These are phyloP conservation scores for Rossbeevera mucosa DNA, from an alignment of 768 basidiomycete genomes.

Conservation along the genomic window DNA sequence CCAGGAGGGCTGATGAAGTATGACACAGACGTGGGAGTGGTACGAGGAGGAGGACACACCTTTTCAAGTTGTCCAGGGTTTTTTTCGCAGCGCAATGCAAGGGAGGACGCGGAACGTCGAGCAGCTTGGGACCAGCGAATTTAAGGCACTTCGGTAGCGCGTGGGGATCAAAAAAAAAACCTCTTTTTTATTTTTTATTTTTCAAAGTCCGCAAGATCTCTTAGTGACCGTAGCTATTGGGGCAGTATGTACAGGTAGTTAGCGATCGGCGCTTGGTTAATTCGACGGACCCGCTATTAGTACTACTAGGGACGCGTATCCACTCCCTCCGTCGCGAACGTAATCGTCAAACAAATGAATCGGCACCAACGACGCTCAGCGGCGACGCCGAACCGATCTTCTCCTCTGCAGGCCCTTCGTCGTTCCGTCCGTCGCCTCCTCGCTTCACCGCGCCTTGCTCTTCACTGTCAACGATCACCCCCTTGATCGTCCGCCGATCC, in stretches of 20 bases:
- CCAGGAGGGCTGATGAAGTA: slow-evolving; percentile 36
- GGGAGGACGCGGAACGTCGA: slow-evolving; percentile 29
- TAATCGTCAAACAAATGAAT: slow-evolving; percentile 18
- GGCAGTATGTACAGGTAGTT: too few species aligned
- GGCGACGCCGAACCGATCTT: slow-evolving; percentile 18
- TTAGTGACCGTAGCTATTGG: too few species aligned
- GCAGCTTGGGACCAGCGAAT: slow-evolving; percentile 34
- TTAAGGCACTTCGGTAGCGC: slow-evolving; percentile 39
- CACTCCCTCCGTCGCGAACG: slow-evolving; percentile 12
- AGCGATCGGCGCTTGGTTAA: slow-evolving; percentile 7
- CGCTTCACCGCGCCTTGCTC: slow-evolving; percentile 14
- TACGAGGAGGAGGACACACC: slow-evolving; percentile 35
- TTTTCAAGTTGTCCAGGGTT: slow-evolving; percentile 33
- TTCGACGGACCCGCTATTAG: slow-evolving; percentile 9
- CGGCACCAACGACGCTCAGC: slow-evolving; percentile 16
- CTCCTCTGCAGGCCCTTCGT: slow-evolving; percentile 16
- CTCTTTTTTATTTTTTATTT: slow-evolving; percentile 30
- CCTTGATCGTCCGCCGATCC: slow-evolving; percentile 40
- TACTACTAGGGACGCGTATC: slow-evolving; percentile 16
- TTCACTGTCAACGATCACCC: slow-evolving; percentile 21
- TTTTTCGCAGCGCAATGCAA: slow-evolving; percentile 31
- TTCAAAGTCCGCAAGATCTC: slow-evolving; percentile 37
- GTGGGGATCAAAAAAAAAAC: slow-evolving; percentile 37
- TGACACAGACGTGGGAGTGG: not conserved
- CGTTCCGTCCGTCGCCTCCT: slow-evolving; percentile 6